phyloP scores from a whole-genome alignment of 352 stramenopile species.

The Pythium grandisporangium region DNA sequence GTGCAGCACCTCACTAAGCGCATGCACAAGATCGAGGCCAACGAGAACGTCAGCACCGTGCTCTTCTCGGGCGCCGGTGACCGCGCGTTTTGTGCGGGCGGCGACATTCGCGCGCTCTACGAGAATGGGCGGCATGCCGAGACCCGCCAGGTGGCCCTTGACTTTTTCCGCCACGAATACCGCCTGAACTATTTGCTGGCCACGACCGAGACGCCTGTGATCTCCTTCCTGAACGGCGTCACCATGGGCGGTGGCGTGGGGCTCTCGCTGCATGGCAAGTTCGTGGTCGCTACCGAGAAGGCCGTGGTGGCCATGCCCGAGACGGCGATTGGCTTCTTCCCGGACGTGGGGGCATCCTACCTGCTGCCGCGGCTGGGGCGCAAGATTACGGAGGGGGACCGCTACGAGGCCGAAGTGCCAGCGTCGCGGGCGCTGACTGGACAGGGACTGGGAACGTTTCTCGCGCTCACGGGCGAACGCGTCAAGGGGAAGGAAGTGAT shows the following conservation, averaged over 20 bases:
- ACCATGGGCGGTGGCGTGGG: constrained; percentile 98
- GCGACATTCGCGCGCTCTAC: constrained; percentile 90
- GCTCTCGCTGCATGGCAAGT: constrained; percentile 95
- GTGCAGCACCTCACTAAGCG: constrained; percentile 84
- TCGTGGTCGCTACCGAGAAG: constrained; percentile 95
- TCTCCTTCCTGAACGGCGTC: constrained; percentile 96
- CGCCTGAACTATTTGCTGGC: constrained; percentile 88
- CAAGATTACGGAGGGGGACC: constrained; percentile 49
- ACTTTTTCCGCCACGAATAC: constrained; percentile 97
- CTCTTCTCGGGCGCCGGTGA: constrained; percentile 74
- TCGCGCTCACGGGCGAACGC: constrained; percentile 92
- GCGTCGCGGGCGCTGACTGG: constrained; percentile 63
- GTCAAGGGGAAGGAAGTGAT: constrained; percentile 88
- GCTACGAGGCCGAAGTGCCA: constrained; percentile 62
- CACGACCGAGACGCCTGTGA: constrained; percentile 77
- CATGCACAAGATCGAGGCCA: constrained; percentile 72
- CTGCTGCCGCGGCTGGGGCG: constrained; percentile 86
- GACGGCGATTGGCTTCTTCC: constrained; percentile 97
- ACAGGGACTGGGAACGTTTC: constrained; percentile 87
- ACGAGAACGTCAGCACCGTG: constrained; percentile 71
- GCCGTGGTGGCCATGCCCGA: constrained; percentile 99
- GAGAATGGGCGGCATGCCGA: constrained; percentile 66
- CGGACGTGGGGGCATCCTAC: constrained; percentile 93
- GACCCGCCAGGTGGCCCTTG: constrained; percentile 55
- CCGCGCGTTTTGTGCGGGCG: constrained; percentile 93